Conservation (phyloP, 176 grass and related monocot species). For the Bolboschoenus planiculmis region DNA sequence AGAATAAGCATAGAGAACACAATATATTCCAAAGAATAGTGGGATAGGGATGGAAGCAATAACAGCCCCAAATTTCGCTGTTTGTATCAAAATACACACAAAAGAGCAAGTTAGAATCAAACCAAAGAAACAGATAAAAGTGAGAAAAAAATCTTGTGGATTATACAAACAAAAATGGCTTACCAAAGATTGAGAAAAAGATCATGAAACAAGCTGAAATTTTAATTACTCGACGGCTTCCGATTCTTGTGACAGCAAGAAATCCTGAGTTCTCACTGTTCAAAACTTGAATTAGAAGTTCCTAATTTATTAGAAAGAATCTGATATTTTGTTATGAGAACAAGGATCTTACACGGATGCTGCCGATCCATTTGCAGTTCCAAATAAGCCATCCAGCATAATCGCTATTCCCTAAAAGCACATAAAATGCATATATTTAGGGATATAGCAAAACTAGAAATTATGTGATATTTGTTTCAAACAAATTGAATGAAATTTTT, state of each 20-base stretch:
- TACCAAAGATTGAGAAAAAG: conserved; percentile 93
- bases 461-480: neutral
- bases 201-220: conserved; percentile 88
- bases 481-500: conserved; percentile 3
- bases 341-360: conserved; percentile 67
- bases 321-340: neutral
- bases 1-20: conserved; percentile 82
- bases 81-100: conserved; percentile 24
- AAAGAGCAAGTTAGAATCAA: neutral
- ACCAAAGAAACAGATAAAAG: neutral
- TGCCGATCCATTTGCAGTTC: conserved; percentile 71
- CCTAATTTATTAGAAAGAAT: neutral
- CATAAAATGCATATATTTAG: neutral
- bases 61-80: conserved; percentile 92
- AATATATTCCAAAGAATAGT: conserved; percentile 74
- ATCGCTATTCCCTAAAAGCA: conserved; percentile 73
- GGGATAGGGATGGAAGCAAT: conserved; percentile 86
- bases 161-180: neutral
- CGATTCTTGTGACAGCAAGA: conserved; percentile 69
- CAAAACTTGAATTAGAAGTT: neutral
- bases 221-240: conserved; percentile 75
- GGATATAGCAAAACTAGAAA: neutral
- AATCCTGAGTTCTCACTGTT: conserved; percentile 88
- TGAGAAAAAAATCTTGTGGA: conserved; percentile 6
- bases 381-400: conserved; percentile 75